Percentiles rank a stretch among this genome's conserved stretches.
Conservation (phyloP, 768 basidiomycete genomes). For the Ramaria sp. region DNA sequence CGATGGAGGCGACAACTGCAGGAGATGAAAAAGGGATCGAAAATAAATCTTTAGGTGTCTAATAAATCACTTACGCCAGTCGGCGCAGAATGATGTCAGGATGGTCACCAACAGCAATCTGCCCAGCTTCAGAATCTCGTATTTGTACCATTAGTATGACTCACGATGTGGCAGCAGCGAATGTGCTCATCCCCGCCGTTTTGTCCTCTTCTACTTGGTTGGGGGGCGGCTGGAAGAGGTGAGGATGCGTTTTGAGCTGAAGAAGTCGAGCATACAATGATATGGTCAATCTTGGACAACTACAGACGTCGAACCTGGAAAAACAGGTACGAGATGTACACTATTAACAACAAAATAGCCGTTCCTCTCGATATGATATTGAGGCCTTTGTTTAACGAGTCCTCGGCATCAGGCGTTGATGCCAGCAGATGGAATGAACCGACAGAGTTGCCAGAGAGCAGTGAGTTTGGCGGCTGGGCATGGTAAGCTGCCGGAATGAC, state of each 20-base stretch:
- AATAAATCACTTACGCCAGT: constrained; percentile 45
- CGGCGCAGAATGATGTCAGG: constrained; percentile 81
- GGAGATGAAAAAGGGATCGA: background rate
- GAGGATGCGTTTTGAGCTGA: constrained; percentile 62
- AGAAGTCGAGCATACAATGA: background rate
- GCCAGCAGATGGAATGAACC: constrained; percentile 4
- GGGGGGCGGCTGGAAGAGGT: constrained; percentile 39
- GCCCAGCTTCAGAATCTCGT: constrained; percentile 1
- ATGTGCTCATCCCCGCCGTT: constrained; percentile 54
- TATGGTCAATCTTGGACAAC: background rate
- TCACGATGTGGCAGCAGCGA: constrained; percentile 49
- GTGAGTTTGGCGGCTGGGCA: constrained; percentile 8
- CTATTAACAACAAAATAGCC: constrained; percentile 57
- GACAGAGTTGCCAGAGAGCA: constrained; percentile 3
- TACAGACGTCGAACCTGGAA: constrained; percentile 47
- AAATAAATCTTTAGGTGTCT: background rate
- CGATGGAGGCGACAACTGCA: constrained; percentile 81
- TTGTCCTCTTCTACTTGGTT: constrained; percentile 27
- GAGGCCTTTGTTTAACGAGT: constrained; percentile 35
- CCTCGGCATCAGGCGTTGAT: constrained; percentile 25
- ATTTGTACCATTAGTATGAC: constrained; percentile 4
- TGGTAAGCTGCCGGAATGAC: constrained; percentile 87
- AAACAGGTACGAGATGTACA: constrained; percentile 65
- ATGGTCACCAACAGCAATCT: constrained; percentile 69
- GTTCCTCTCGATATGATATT: constrained; percentile 74